These are phyloP conservation scores for Saccharum hybrid DNA, from an alignment of 202 grass and related monocot genomes.

Conservation along the genomic window DNA sequence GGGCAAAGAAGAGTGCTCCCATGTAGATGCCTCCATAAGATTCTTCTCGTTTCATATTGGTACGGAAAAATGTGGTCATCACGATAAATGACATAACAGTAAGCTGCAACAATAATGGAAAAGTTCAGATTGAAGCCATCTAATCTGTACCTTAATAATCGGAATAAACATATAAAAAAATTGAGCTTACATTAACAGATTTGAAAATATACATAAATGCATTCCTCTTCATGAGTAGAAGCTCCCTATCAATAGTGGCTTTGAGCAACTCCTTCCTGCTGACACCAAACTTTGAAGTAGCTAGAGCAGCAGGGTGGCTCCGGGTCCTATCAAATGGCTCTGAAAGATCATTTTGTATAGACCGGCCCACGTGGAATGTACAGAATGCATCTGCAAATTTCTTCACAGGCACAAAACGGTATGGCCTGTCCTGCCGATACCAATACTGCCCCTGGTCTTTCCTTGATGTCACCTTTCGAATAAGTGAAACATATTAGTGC, in stretches of 20 bases:
- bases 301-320: conserved; percentile 84
- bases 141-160: conserved; percentile 32
- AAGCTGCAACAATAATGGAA: conserved; percentile 59
- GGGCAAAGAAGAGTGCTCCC: conserved; percentile 77
- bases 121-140: conserved; percentile 39
- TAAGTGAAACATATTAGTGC: conserved; percentile 36
- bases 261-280: conserved; percentile 77
- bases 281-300: conserved; percentile 82
- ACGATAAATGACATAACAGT: conserved; percentile 70
- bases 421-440: conserved; percentile 62
- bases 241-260: conserved; percentile 75
- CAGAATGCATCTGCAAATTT: conserved; percentile 77
- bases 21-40: conserved; percentile 65
- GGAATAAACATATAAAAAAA: conserved; percentile 16
- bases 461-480: conserved; percentile 89
- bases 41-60: conserved; percentile 56
- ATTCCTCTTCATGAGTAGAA: conserved; percentile 97
- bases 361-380: conserved; percentile 75
- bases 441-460: conserved; percentile 97
- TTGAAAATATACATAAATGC: conserved; percentile 96
- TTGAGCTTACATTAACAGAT: conserved; percentile 63
- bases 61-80: conserved; percentile 94
- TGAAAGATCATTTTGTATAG: conserved; percentile 60
- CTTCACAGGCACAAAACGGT: conserved; percentile 83
- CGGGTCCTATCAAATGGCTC: conserved; percentile 78